Conservation (phyloP, 2,329 filamentous ascomycete species). For the Elsinoe ampelina region DNA sequence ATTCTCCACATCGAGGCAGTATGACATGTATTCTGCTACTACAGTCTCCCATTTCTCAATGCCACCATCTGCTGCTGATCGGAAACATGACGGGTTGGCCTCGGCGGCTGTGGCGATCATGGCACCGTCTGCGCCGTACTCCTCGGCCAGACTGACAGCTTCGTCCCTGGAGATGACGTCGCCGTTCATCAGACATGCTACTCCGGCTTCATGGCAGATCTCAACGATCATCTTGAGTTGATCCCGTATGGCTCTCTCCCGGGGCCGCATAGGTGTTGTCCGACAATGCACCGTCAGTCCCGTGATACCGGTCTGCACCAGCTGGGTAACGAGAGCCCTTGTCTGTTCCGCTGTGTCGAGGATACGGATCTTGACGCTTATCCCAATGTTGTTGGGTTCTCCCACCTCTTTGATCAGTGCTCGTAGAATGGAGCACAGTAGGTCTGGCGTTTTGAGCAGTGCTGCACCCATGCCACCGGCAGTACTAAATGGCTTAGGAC, state of each 20-base stretch:
- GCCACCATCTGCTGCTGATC: conserved; percentile 58
- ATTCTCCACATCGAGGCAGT: conserved; percentile 70
- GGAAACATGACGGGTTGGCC: conserved; percentile 82
- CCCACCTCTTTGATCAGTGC: conserved; percentile 72
- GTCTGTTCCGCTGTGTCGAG: conserved; percentile 70
- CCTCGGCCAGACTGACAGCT: conserved; percentile 58
- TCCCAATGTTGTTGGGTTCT: conserved; percentile 73
- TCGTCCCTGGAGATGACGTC: conserved; percentile 72
- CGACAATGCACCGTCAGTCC: conserved; percentile 91
- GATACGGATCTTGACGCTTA: conserved; percentile 93
- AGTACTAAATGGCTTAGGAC: conserved; percentile 93
- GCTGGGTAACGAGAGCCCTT: conserved; percentile 62
- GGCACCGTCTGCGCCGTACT: conserved; percentile 82
- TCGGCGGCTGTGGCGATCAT: conserved; percentile 97
- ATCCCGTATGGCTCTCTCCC: conserved; percentile 75
- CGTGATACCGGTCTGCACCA: conserved; percentile 82
- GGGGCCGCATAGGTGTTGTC: conserved; percentile 87
- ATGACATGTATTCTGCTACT: conserved; percentile 63
- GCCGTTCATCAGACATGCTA: conserved; percentile 92
- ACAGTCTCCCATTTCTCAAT: conserved; percentile 66
- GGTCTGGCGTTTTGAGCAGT: conserved; percentile 74
- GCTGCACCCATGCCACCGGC: conserved; percentile 92
- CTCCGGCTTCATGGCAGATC: conserved; percentile 72
- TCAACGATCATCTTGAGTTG: conserved; percentile 76
- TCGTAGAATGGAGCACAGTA: conserved; percentile 71